Conservation (phyloP, 768 basidiomycete genomes). For the Podaxis sp. region DNA sequence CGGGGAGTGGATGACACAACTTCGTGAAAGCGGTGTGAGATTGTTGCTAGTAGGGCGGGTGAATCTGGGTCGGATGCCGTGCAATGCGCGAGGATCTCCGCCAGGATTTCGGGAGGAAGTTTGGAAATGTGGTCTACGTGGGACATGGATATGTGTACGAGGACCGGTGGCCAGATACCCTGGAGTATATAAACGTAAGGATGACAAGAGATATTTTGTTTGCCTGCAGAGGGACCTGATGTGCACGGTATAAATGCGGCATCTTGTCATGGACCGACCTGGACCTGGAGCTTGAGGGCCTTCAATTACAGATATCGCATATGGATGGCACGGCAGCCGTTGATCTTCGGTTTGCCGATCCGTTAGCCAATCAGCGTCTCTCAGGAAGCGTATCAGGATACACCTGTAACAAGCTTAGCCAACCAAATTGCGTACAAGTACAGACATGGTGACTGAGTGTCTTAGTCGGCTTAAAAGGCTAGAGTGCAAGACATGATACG, state of each 20-base stretch:
- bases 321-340: neutral
- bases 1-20: slow-evolving; percentile 29
- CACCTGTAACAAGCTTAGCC: too few relatives aligned
- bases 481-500: too few relatives aligned
- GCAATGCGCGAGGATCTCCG: slow-evolving; percentile 32
- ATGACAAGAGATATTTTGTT: neutral
- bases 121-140: neutral
- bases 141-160: neutral
- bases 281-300: neutral
- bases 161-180: neutral
- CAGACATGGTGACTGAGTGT: too few relatives aligned
- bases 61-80: slow-evolving; percentile 28
- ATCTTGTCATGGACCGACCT: neutral
- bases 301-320: neutral
- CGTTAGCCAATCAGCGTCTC: neutral
- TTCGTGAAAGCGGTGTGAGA: slow-evolving; percentile 29
- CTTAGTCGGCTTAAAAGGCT: too few relatives aligned
- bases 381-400: neutral
- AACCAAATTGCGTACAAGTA: too few relatives aligned
- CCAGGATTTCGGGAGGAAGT: slow-evolving; percentile 35
- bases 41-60: slow-evolving; percentile 31
- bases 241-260: neutral
- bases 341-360: neutral
- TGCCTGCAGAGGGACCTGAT: neutral
- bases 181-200: neutral